Percentiles rank a stretch among this genome's conserved stretches.
Conservation (phyloP, 257 asterid species). For the Jacaranda copaia region DNA sequence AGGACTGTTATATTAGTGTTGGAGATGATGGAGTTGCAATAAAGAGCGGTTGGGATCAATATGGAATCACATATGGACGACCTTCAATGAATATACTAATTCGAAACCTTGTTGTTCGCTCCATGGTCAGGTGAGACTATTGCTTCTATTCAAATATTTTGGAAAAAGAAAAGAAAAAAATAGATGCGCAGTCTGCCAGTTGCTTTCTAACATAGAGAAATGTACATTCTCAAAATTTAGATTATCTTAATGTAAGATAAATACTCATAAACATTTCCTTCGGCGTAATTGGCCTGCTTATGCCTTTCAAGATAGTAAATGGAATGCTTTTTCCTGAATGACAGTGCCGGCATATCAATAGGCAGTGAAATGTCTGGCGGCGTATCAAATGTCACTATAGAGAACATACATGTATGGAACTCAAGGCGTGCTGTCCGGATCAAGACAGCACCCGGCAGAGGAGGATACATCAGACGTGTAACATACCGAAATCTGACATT, state of each 20-base stretch:
- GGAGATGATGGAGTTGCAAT: constrained; percentile 98
- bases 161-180: too few relatives aligned
- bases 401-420: constrained; percentile 79
- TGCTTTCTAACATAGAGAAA: not conserved
- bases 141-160: constrained; percentile 8
- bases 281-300: not conserved
- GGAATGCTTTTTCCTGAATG: constrained; percentile 20
- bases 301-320: not conserved
- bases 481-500: constrained; percentile 73
- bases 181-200: too few relatives aligned
- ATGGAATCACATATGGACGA: constrained; percentile 77
- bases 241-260: too few relatives aligned
- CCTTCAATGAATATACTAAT: constrained; percentile 83
- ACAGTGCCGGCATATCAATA: constrained; percentile 94
- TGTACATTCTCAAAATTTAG: too few relatives aligned
- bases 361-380: constrained; percentile 99
- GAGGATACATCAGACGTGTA: constrained; percentile 77
- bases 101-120: constrained; percentile 85
- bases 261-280: not conserved
- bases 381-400: constrained; percentile 81
- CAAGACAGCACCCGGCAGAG: constrained; percentile 96
- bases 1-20: constrained; percentile 93
- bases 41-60: constrained; percentile 99
- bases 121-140: constrained; percentile 84
- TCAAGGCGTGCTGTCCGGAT: constrained; percentile 94